Base-by-base conservation (phyloP, 2,329 filamentous ascomycete genomes). In the Arthrobotrys iridis region DNA sequence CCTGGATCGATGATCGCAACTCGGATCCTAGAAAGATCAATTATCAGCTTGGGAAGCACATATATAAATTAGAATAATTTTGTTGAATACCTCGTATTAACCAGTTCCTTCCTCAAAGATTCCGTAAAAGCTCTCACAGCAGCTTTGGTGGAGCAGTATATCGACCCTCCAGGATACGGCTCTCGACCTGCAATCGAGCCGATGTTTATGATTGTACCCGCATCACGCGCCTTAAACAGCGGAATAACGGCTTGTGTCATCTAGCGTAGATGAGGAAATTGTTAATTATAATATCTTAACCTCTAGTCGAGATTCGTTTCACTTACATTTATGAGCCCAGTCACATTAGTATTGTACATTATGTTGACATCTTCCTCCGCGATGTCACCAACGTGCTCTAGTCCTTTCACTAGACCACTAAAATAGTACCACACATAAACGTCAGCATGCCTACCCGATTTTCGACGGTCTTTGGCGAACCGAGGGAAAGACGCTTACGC, bases 331-430 rank as follows among this genome's bases (percentile, higher is more conserved):
- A 99, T 95, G 33, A 99, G 86, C 26, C 95, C 95, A 1, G 91
- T 95, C 60, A 98, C 93, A 82, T 99, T 99, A 71, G 95, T 98
- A 50, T 87, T 84, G 81, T 97, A 92, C 93, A 98, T 97, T 82
- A 89, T 80, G 79, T 91, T 86, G 79, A 97, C 91, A 83, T 99
- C 94, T 71, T 90, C 89, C 80, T 91, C 86, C 13, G 86, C 86
- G 81, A 99, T 97, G 41, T 92, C 87, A 15, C 93, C 93, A 0
- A 93, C 93, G 81, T 91, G 89, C 57, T 92, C 94, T 10, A 97
- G 88, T 77, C 93, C 93, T 83, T 91, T 94, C 76, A 97, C 94
- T 18, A 97, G 87, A 43, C 94, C 94, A 52, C 92, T 95, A 77
- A 46, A 26, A 7, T 59, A 40, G 26, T 11, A 3, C 45, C 10